Conservation (phyloP, 129 eudicot genomes). For the Dittrichia graveolens region DNA sequence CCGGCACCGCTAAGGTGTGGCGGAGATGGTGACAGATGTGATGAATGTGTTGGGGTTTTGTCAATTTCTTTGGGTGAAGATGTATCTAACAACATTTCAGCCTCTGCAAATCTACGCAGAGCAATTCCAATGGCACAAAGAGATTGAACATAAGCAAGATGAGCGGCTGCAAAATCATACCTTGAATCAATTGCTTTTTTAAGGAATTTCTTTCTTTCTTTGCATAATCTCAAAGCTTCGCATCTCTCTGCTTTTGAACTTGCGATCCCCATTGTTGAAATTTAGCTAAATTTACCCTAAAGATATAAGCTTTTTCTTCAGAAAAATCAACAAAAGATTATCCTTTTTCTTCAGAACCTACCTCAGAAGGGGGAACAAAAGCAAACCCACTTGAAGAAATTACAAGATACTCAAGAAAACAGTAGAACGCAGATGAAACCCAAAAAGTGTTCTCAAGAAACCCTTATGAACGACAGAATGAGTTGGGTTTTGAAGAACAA, state of each 20-base stretch:
- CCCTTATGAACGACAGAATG: slow-evolving; percentile 17
- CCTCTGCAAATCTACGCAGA: slow-evolving; percentile 74
- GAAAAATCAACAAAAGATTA: slow-evolving; percentile 3
- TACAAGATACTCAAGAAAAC: slow-evolving; percentile 14
- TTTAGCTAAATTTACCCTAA: slow-evolving; percentile 1
- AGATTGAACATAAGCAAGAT: slow-evolving; percentile 76
- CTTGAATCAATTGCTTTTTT: slow-evolving; percentile 86
- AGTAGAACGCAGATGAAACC: not conserved
- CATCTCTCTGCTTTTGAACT: slow-evolving; percentile 70
- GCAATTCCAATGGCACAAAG: slow-evolving; percentile 70
- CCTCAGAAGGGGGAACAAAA: not conserved
- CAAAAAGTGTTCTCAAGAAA: slow-evolving; percentile 6
- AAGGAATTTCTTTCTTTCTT: slow-evolving; percentile 72
- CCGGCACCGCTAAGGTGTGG: slow-evolving; percentile 56
- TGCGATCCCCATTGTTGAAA: slow-evolving; percentile 65
- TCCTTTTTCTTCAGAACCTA: not conserved
- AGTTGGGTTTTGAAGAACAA: slow-evolving; percentile 30
- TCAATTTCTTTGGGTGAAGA: slow-evolving; percentile 49
- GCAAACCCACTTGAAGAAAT: slow-evolving; percentile 17
- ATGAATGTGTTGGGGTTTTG: slow-evolving; percentile 73
- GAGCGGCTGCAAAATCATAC: slow-evolving; percentile 87
- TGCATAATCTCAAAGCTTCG: slow-evolving; percentile 80
- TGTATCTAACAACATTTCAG: slow-evolving; percentile 65
- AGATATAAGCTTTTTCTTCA: not conserved
- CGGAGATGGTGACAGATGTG: slow-evolving; percentile 70